Percentiles rank a stretch among this genome's conserved stretches.
Evolutionary conservation across 1,284 basidiomycete genomes (phyloP).

Genomic region (Termitomyces sp.): DNA sequence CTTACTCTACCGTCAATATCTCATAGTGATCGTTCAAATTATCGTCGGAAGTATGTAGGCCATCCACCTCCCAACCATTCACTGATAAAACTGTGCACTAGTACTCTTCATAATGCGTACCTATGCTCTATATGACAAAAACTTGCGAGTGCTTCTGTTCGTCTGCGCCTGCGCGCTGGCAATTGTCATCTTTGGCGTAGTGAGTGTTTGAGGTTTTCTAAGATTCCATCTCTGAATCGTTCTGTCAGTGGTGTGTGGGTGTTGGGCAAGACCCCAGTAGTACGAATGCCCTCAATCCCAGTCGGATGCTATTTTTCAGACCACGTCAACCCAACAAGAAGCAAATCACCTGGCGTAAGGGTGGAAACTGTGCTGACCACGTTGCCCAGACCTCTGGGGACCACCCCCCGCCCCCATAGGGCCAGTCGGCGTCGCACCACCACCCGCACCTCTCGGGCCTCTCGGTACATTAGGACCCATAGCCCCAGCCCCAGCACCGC

Average conservation of each 20-base stretch:
- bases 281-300: too few relatives aligned
- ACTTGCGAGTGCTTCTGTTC: too few relatives aligned
- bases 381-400: constrained; percentile 66
- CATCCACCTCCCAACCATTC: neutral
- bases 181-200: too few relatives aligned
- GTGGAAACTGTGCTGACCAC: constrained; percentile 75
- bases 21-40: constrained; percentile 18
- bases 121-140: too few relatives aligned
- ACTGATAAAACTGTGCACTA: too few relatives aligned
- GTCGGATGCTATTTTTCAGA: neutral
- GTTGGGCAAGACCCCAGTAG: too few relatives aligned
- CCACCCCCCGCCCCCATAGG: constrained; percentile 49
- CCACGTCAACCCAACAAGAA: neutral
- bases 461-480: constrained; percentile 60
- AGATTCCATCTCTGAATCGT: too few relatives aligned
- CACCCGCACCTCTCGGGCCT: constrained; percentile 58
- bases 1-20: constrained; percentile 18
- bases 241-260: too few relatives aligned
- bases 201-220: too few relatives aligned
- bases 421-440: constrained; percentile 40
- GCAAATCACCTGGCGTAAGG: constrained; percentile 57
- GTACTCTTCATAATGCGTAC: too few relatives aligned
- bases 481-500: constrained; percentile 27
- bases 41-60: constrained; percentile 18
- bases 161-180: too few relatives aligned